phyloP scores from a whole-genome alignment of 805 yeast species.

The Blastobotrys chiropterorum region DNA sequence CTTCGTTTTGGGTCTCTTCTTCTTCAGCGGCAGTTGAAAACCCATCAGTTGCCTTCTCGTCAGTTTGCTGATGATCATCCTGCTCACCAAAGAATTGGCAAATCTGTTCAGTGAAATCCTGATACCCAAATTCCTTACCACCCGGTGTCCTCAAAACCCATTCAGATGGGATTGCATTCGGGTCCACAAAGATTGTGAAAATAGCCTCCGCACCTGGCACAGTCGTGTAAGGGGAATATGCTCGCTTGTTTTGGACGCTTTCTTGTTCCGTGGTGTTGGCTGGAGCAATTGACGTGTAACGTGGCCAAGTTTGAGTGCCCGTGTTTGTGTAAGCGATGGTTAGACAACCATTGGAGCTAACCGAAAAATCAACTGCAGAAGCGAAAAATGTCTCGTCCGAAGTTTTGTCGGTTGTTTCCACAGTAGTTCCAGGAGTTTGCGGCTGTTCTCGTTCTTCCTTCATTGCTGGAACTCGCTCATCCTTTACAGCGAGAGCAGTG shows the following conservation, averaged over 20 bases:
- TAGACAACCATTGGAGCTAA: slow-evolving; percentile 1
- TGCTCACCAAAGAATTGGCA: not conserved
- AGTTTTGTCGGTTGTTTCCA: not conserved
- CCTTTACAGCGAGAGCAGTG: not conserved
- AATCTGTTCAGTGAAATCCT: slow-evolving; percentile 2
- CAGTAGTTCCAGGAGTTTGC: not conserved
- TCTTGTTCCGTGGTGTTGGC: not conserved
- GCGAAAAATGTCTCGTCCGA: not conserved
- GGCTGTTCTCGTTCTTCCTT: not conserved
- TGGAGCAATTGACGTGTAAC: slow-evolving; percentile 7
- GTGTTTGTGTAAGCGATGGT: slow-evolving; percentile 10
- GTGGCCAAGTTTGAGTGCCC: slow-evolving; percentile 16
- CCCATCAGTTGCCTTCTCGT: not conserved
- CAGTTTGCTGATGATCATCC: not conserved
- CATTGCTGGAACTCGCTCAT: not conserved
- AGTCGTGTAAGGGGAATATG: slow-evolving; percentile 4
- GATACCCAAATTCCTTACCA: slow-evolving; percentile 2
- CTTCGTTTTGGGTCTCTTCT: not conserved
- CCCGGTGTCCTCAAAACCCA: slow-evolving; percentile 6
- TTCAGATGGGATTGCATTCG: slow-evolving; percentile 3
- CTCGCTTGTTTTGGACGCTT: not conserved
- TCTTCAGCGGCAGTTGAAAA: not conserved
- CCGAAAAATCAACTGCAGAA: not conserved
- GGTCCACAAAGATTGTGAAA: slow-evolving; percentile 8
- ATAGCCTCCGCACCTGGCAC: slow-evolving; percentile 1